Base-by-base conservation (phyloP, 2,329 filamentous ascomycete species). In the Botrytis medusae region DNA sequence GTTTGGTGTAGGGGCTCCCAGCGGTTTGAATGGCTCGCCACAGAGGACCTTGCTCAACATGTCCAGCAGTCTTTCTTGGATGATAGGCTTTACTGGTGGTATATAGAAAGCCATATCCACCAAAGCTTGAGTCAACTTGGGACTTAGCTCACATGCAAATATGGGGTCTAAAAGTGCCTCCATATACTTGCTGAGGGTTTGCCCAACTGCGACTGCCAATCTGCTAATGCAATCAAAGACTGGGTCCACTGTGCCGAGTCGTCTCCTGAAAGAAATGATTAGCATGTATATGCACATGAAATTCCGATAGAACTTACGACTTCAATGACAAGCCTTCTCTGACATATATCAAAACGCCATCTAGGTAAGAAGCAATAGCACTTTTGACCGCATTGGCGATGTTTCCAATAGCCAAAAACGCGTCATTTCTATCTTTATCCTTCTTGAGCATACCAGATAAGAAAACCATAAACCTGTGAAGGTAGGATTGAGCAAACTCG, bases 21-120 rank as follows among this genome's bases (percentile, higher is more conserved):
- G 87, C 1, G 95, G 94, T 77, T 95, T 92, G 82, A 98, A 99
- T 2, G 94, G 93, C 77, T 96, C 92, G 5, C 95, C 94, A 75
- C 95, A 97, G 2, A 99, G 88, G 5, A 98, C 95, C 76, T 95
- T 90, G 82, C 96, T 98, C 57, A 99, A 88, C 88, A 99, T 95
- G 80, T 99, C 94, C 20, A 99, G 87, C 37, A 99, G 85, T 78
- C 96, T 91, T 79, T 98, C 95, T 80, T 99, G 96, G 59, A 99
- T 98, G 10, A 90, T 95, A 2, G 92, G 88, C 81, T 97, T 96
- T 73, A 98, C 94, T 0, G 97, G 94, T 0, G 95, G 96, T 64
- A 99, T 98, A 81, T 99, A 98, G 81, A 98, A 97, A 42, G 96
- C 96, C 93, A 99, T 98, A 80, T 99, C 97, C 34, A 98, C 95